These are phyloP conservation scores for Backusella circina DNA, from an alignment of 192 early-diverging fungal genomes.

Conservation along the genomic window DNA sequence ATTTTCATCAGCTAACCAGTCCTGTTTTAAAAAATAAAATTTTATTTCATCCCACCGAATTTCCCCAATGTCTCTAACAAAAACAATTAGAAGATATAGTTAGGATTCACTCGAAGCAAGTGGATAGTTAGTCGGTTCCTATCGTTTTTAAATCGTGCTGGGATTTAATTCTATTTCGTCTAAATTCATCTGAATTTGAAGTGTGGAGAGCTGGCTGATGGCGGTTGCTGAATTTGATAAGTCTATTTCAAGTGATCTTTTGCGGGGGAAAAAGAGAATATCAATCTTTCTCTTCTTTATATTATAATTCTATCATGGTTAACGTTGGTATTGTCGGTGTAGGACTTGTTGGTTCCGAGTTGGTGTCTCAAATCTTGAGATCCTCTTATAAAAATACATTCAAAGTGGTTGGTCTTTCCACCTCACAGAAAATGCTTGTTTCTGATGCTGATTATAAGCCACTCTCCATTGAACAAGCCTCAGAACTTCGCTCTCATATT, in stretches of 20 bases:
- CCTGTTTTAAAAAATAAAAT: no score
- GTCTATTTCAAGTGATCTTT: neutral
- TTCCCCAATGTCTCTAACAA: no score
- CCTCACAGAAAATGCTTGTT: conserved; percentile 69
- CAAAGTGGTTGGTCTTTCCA: conserved; percentile 74
- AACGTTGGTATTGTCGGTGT: conserved; percentile 92
- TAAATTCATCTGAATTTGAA: neutral
- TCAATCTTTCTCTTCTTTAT: neutral
- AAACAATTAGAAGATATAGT: no score
- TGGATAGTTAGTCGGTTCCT: no score
- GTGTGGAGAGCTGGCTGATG: neutral
- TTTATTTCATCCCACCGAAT: no score
- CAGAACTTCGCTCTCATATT: conserved; percentile 36
- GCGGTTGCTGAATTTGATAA: neutral
- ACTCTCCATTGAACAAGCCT: conserved; percentile 47
- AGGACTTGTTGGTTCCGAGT: conserved; percentile 91
- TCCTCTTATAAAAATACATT: conserved; percentile 51
- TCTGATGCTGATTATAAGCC: conserved; percentile 41
- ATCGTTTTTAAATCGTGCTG: no score
- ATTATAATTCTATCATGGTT: conserved; percentile 42
- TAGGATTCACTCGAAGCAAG: neutral
- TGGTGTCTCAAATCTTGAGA: conserved; percentile 75
- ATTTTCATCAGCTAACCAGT: no score
- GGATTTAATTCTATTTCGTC: neutral
- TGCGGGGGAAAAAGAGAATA: neutral